Percentiles rank a stretch among this genome's conserved stretches.
These are phyloP conservation scores for Alternaria brassicae DNA, from an alignment of 2,329 filamentous ascomycete species.

Conservation along the genomic window DNA sequence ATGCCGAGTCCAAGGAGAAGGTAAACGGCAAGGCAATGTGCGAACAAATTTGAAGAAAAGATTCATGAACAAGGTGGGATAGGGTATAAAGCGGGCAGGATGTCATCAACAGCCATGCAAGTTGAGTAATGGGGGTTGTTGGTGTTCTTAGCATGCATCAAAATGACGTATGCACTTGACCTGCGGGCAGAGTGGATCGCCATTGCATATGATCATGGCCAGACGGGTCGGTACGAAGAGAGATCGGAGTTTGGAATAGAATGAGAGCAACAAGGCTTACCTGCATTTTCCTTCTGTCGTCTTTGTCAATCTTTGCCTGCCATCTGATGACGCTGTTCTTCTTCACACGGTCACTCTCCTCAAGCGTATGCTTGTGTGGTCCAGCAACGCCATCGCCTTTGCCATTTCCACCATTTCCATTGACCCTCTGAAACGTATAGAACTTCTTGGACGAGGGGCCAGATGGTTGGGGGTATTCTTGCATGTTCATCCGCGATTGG, in stretches of 20 bases:
- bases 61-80: constrained; percentile 14
- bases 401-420: constrained; percentile 76
- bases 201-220: constrained; percentile 4
- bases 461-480: constrained; percentile 18
- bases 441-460: constrained; percentile 34
- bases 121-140: constrained; percentile 1
- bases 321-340: constrained; percentile 78
- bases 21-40: neutral
- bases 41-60: neutral
- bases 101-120: constrained; percentile 1
- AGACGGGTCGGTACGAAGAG: constrained; percentile 7
- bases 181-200: constrained; percentile 4
- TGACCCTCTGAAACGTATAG: constrained; percentile 79
- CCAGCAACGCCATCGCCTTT: constrained; percentile 73
- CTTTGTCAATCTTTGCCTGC: constrained; percentile 69
- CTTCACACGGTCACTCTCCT: constrained; percentile 79
- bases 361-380: constrained; percentile 76
- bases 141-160: constrained; percentile 13
- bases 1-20: neutral
- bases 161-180: constrained; percentile 21
- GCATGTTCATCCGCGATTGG: constrained; percentile 26
- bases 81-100: neutral
- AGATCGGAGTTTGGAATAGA: neutral
- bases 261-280: constrained; percentile 29
- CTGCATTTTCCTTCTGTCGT: constrained; percentile 63